Base-by-base conservation (phyloP, 192 early-diverging fungal genomes). In the Fimicolochytrium jonesii region DNA sequence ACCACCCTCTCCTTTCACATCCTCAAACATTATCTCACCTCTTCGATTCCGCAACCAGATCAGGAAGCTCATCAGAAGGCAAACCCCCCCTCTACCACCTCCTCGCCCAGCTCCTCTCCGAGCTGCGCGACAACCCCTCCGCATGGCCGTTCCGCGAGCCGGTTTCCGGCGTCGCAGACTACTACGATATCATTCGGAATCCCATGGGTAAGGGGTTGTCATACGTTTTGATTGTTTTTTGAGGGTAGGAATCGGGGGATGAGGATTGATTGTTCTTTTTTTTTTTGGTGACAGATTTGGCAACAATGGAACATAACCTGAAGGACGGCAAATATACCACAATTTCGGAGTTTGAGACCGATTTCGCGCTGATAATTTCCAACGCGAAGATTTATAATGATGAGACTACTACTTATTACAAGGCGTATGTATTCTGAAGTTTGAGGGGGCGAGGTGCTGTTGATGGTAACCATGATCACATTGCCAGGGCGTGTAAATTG, bases 101-200 rank as follows among this genome's bases (percentile, higher is more conserved):
- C 51, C 62, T 64, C 15, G 15, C 23, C 36, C 62, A 64, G 44
- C 62, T 64, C 15, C 37, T 64, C 23, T 6, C 15, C 22, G 35
- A 66, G 35, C 47, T 54, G 2, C 33, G 84, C 59, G 85, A 83
- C 4, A 88, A 95, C 71, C 69, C 80, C 0, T 77, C 82, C 23
- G 81, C 93, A 6, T 98, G 95, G 95, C 94, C 97, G 6, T 99
- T 99, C 70, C 81, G 82, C 58, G 85, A 91, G 35, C 93, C 95
- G 9, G 97, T 99, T 9, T 86, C 92, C 39, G 89, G 91, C 29
- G 95, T 99, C 0, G 82, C 90, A 2, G 94, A 97, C 68, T 99
- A 99, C 67, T 95, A 98, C 59, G 78, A 86, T 6, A 89, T 98
- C 31, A 94, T 99, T 70, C 95, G 87, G 50, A 86, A 97, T 47